These are phyloP conservation scores for Fraxinus angustifolia DNA, from an alignment of 305 asterid species.

Conservation along the genomic window DNA sequence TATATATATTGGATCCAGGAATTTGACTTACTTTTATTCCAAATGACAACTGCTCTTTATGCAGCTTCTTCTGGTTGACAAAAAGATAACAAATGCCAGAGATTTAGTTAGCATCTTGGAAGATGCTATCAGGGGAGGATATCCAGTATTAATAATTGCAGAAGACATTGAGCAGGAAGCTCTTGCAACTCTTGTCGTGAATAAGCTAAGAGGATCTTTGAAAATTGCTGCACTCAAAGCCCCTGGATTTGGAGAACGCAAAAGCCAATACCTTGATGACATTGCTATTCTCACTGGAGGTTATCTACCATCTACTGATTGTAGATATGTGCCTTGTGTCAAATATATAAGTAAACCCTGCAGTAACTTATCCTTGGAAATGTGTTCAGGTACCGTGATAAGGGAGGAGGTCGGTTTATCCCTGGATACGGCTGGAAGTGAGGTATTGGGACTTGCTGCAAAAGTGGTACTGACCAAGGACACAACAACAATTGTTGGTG, in stretches of 20 bases:
- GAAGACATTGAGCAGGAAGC: conserved; percentile 59
- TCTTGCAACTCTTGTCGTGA: conserved; percentile 49
- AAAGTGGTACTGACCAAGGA: conserved; percentile 50
- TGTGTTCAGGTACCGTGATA: conserved; percentile 30
- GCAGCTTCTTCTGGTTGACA: conserved; percentile 48
- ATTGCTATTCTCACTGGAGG: conserved; percentile 54
- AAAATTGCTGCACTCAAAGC: conserved; percentile 52
- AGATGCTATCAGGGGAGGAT: conserved; percentile 48
- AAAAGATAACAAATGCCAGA: conserved; percentile 48
- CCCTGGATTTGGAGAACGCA: conserved; percentile 55
- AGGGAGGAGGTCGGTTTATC: conserved; percentile 45
- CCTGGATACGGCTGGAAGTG: conserved; percentile 43
- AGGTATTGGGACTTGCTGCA: conserved; percentile 46
- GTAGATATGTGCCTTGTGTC: background rate
- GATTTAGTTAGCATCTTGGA: conserved; percentile 42
- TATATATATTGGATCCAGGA: background rate
- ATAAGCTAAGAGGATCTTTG: conserved; percentile 45
- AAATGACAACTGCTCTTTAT: background rate
- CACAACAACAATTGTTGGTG: conserved; percentile 49
- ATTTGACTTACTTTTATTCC: background rate
- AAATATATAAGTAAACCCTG: background rate
- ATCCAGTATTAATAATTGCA: conserved; percentile 45
- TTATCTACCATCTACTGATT: background rate
- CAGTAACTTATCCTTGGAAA: background rate
- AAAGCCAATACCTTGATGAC: conserved; percentile 53